A percentile compares a stretch with the other conserved stretches of the same genome.
Evolutionary conservation across 2,329 filamentous ascomycete species (phyloP).

Genomic region (Acrocalymma vagum): DNA sequence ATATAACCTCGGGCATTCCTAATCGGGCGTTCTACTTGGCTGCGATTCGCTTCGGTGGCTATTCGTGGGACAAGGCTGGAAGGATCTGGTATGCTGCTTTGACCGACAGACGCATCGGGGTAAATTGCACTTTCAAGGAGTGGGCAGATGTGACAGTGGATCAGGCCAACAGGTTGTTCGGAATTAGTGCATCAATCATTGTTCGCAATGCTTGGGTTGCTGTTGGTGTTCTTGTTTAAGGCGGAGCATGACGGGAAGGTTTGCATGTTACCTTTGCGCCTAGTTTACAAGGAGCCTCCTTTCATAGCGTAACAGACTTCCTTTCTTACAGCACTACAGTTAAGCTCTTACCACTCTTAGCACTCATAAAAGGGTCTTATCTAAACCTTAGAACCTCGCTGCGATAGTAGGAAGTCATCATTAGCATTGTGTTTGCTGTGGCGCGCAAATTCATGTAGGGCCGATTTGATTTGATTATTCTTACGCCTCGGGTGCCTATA

Average conservation of each 20-base stretch:
- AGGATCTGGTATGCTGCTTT: slow-evolving; percentile 22
- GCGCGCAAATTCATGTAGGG: too few relatives aligned
- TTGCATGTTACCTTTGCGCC: not conserved
- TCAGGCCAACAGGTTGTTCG: not conserved
- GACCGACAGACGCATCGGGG: too few relatives aligned
- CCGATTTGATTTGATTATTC: too few relatives aligned
- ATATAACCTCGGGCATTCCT: slow-evolving; percentile 64
- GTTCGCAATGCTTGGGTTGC: slow-evolving; percentile 6
- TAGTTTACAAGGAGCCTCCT: slow-evolving; percentile 1
- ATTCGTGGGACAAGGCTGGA: slow-evolving; percentile 49
- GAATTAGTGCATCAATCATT: not conserved
- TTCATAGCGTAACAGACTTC: slow-evolving; percentile 3
- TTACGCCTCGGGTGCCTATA: too few relatives aligned
- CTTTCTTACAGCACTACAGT: slow-evolving; percentile 4
- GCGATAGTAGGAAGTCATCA: not conserved
- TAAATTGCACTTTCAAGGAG: too few relatives aligned
- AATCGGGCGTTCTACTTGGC: slow-evolving; percentile 66
- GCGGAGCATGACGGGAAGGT: too few relatives aligned
- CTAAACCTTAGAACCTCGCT: slow-evolving; percentile 4
- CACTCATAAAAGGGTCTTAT: slow-evolving; percentile 2
- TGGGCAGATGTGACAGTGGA: slow-evolving; percentile 4
- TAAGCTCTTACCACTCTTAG: slow-evolving; percentile 3
- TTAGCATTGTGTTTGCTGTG: not conserved
- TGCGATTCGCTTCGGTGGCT: slow-evolving; percentile 59
- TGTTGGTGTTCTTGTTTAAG: slow-evolving; percentile 3